A percentile compares a stretch with the other conserved stretches of the same genome.
Conservation (phyloP, 371 early-diverging fungal species). For the Chytridiales sp. region DNA sequence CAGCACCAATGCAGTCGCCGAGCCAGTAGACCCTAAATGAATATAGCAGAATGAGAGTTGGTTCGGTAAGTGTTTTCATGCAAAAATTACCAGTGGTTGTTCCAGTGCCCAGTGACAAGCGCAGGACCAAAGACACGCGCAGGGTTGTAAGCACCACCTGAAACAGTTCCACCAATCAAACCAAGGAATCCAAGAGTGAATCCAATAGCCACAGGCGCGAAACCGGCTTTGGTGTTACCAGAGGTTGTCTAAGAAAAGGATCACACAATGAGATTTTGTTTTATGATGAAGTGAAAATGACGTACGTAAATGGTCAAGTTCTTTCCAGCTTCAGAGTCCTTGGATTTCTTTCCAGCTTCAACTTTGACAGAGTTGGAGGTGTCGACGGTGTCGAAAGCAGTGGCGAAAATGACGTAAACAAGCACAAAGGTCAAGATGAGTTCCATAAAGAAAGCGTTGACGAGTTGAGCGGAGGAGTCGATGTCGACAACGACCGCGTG, state of each 20-base stretch:
- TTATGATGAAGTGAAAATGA: not conserved
- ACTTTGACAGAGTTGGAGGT: constrained; percentile 53
- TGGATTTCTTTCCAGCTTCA: constrained; percentile 13
- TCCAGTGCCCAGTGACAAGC: constrained; percentile 57
- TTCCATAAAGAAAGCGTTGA: constrained; percentile 60
- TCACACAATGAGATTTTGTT: not conserved
- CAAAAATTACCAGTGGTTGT: constrained; percentile 56
- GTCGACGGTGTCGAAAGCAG: constrained; percentile 70
- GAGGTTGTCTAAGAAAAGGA: constrained; percentile 47
- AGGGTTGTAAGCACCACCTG: constrained; percentile 76
- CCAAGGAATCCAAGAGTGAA: constrained; percentile 68
- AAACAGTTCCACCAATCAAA: constrained; percentile 61
- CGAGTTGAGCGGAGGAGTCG: constrained; percentile 33
- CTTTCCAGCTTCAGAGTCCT: constrained; percentile 38
- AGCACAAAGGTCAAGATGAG: constrained; percentile 64
- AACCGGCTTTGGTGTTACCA: constrained; percentile 61
- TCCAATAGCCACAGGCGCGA: constrained; percentile 63
- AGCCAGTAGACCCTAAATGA: constrained; percentile 47
- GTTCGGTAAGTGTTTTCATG: not conserved
- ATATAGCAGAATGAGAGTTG: no score
- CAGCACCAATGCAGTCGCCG: constrained; percentile 65
- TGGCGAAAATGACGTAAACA: constrained; percentile 73
- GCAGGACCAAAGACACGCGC: constrained; percentile 65
- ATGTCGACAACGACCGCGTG: constrained; percentile 42
- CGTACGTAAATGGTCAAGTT: constrained; percentile 59